phyloP scores from a whole-genome alignment of 1,284 basidiomycete species.

The Cutaneotrichosporon cavernicola region DNA sequence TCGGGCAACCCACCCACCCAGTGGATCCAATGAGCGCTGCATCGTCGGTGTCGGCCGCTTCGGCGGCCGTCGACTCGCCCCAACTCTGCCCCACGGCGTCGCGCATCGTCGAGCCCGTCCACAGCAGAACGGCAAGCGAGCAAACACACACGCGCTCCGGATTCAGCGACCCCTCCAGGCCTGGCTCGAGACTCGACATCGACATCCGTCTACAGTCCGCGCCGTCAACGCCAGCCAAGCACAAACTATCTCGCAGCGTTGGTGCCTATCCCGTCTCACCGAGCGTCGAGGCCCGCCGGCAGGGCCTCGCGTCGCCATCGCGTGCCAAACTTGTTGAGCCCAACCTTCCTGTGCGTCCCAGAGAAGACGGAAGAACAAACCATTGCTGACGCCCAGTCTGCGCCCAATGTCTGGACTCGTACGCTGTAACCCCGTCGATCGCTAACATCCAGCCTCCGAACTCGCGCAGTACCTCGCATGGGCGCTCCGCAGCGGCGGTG shows the following conservation, averaged over 20 bases:
- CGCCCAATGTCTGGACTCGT: constrained; percentile 44
- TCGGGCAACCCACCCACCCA: neutral
- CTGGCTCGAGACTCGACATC: neutral
- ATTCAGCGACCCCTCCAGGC: neutral
- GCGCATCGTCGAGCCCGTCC: neutral
- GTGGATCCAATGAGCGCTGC: neutral
- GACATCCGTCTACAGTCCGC: neutral
- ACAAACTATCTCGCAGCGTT: constrained; percentile 8
- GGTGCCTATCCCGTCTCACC: constrained; percentile 13
- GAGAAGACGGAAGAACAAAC: too few relatives aligned
- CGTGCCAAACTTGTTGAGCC: constrained; percentile 10
- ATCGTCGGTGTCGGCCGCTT: neutral
- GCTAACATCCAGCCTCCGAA: constrained; percentile 32
- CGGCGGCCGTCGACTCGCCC: neutral
- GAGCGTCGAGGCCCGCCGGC: neutral
- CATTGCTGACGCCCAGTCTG: constrained; percentile 22
- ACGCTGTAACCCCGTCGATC: constrained; percentile 10
- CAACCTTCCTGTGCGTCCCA: constrained; percentile 12
- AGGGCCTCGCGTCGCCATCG: constrained; percentile 4
- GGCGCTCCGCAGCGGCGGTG: constrained; percentile 43
- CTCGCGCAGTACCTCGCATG: constrained; percentile 40
- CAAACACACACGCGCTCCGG: neutral
- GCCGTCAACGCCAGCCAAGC: constrained; percentile 9
- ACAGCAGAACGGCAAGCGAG: neutral
- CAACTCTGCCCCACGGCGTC: neutral